Conservation (phyloP, 345 rosid genomes). For the Populus alba region DNA sequence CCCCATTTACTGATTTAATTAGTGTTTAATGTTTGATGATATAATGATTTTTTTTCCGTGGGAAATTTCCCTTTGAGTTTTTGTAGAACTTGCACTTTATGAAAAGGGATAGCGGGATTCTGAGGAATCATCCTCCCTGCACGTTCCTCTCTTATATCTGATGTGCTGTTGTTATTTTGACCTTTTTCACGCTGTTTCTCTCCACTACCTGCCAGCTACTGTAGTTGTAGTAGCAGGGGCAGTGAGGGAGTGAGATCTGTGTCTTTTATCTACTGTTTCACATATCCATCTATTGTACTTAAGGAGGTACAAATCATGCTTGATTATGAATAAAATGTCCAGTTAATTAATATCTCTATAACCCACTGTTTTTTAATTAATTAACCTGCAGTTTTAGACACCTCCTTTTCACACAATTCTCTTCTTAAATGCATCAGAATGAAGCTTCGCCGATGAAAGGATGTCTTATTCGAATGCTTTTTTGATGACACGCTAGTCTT, state of each 20-base stretch:
- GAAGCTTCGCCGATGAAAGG: background rate
- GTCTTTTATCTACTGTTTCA: constrained; percentile 8
- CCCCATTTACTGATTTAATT: background rate
- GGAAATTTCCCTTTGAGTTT: background rate
- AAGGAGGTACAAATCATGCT: background rate
- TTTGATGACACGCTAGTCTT: background rate
- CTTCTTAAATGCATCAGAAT: background rate
- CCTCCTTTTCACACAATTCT: background rate
- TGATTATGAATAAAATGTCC: background rate
- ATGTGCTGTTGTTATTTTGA: background rate
- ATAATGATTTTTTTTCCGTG: background rate
- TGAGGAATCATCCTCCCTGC: background rate
- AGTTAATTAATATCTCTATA: background rate
- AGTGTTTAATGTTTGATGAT: background rate
- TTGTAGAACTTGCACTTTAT: background rate
- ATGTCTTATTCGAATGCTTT: background rate
- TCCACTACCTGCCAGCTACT: background rate
- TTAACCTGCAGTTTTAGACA: background rate
- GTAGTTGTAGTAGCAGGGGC: background rate
- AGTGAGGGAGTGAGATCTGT: constrained; percentile 26
- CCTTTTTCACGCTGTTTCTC: background rate
- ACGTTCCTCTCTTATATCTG: background rate
- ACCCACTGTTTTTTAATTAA: background rate
- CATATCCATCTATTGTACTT: background rate
- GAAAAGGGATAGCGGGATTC: background rate